A percentile compares a stretch with the other conserved stretches of the same genome.
Evolutionary conservation across 2,329 filamentous ascomycete species (phyloP).

Genomic region (Fusarium siculi): DNA sequence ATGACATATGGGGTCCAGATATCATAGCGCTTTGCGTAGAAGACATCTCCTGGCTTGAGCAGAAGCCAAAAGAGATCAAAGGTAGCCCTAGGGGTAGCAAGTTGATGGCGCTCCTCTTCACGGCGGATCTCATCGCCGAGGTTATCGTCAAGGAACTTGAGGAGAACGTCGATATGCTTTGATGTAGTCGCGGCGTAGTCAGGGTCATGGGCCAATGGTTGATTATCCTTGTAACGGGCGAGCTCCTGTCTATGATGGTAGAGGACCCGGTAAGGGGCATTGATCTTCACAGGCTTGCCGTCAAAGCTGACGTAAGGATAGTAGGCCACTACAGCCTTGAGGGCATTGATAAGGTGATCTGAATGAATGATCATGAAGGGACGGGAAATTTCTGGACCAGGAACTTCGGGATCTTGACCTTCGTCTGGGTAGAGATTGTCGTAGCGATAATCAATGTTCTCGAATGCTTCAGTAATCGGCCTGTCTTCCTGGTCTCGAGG

Average conservation of each 20-base stretch:
- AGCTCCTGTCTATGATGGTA: constrained; percentile 59
- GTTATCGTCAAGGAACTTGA: constrained; percentile 55
- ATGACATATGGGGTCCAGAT: constrained; percentile 57
- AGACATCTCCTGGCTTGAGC: constrained; percentile 57
- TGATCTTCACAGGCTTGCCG: constrained; percentile 52
- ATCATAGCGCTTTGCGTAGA: constrained; percentile 55
- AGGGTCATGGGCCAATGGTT: constrained; percentile 53
- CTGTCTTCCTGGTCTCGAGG: constrained; percentile 35
- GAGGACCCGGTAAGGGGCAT: constrained; percentile 60
- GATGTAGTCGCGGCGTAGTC: constrained; percentile 55
- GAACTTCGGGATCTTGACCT: constrained; percentile 38
- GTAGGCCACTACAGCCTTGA: constrained; percentile 60
- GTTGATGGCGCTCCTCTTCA: constrained; percentile 55
- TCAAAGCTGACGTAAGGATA: constrained; percentile 56
- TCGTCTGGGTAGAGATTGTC: constrained; percentile 44
- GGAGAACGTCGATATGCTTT: constrained; percentile 58
- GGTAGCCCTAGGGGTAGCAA: constrained; percentile 53
- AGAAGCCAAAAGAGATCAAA: constrained; percentile 60
- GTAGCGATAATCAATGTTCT: constrained; percentile 37
- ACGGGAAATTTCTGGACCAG: constrained; percentile 44
- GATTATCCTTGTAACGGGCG: constrained; percentile 53
- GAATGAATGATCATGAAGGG: constrained; percentile 59
- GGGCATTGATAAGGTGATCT: constrained; percentile 57
- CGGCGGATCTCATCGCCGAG: constrained; percentile 51
- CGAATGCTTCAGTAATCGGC: constrained; percentile 46